Evolutionary conservation across 2,329 filamentous ascomycete species (phyloP), one percentile per base, ranked within the genome.

Genomic region (Fusarium subglutinans): DNA sequence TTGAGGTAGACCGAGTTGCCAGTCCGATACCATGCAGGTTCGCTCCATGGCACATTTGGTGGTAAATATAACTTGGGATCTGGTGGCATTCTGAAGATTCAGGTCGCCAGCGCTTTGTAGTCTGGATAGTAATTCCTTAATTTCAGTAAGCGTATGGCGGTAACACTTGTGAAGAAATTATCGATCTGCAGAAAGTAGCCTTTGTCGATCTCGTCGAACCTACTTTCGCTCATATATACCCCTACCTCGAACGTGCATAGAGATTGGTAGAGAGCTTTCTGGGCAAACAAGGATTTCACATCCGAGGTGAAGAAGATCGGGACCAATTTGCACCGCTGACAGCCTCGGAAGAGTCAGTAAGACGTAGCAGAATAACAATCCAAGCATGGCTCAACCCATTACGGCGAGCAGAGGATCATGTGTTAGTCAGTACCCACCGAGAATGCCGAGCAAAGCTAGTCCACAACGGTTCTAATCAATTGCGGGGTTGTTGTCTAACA

Each of bases 131-230:
- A 35, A 3, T 35, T 1, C 5, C 17, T 51, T 14, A 5, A 17
- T 20, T 0, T 0, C 24, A 10, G 11, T 51, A 51, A 24, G 22
- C 10, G 7, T 1, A 3, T 14, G 17, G 6, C 0, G 2, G 15
- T 5, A 18, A 10, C 10, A 35, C 5, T 8, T 3, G 15, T 4
- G 4, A n/a, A 24, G 28, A 33, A 18, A 35, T 15, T 5, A 24
- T 13, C 5, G 2, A 20, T 5, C 11, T n/a, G 17, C 5, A 6
- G 5, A 24, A 18, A 30, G 14, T 13, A 35, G 30, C 22, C 15
- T 51, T 7, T n/a, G 5, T 50, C 15, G 10, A 2, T 26, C 1
- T 18, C n/a, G n/a, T 0, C 6, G 41, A 7, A 18, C 15, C 41
- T 15, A 10, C 7, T 4, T 44, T 26, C 15, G 3, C 18, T 24